These are phyloP conservation scores for Pseudocercospora macadamiae DNA, from an alignment of 2,329 filamentous ascomycete genomes.

Conservation along the genomic window DNA sequence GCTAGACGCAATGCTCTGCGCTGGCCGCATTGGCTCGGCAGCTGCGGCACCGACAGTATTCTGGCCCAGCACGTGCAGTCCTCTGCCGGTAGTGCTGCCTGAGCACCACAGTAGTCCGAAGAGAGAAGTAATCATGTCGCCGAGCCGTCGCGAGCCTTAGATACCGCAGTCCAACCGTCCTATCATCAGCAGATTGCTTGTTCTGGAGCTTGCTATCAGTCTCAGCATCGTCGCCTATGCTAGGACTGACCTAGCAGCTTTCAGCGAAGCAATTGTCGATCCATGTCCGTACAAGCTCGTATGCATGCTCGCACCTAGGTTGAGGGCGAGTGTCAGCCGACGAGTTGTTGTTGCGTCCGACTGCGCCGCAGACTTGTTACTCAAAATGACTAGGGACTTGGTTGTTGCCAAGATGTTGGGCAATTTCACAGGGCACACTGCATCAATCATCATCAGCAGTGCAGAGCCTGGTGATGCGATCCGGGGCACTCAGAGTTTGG, in stretches of 20 bases:
- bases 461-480: neutral
- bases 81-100: neutral
- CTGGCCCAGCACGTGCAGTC: neutral
- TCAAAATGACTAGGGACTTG: neutral
- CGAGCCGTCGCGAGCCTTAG: neutral
- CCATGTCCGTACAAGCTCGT: neutral
- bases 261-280: neutral
- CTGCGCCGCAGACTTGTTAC: too few relatives aligned
- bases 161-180: neutral
- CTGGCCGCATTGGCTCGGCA: conserved; percentile 1
- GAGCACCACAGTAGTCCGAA: neutral
- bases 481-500: neutral
- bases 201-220: neutral
- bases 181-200: neutral
- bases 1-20: neutral
- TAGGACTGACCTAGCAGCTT: neutral
- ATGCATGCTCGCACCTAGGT: too few relatives aligned
- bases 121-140: neutral
- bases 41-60: neutral
- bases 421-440: neutral
- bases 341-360: neutral
- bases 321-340: too few relatives aligned
- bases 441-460: neutral
- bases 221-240: neutral
- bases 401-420: conserved; percentile 9